Base-by-base conservation (phyloP, 225 moss, liverwort and hornwort genomes). In the Ulota crispa region DNA sequence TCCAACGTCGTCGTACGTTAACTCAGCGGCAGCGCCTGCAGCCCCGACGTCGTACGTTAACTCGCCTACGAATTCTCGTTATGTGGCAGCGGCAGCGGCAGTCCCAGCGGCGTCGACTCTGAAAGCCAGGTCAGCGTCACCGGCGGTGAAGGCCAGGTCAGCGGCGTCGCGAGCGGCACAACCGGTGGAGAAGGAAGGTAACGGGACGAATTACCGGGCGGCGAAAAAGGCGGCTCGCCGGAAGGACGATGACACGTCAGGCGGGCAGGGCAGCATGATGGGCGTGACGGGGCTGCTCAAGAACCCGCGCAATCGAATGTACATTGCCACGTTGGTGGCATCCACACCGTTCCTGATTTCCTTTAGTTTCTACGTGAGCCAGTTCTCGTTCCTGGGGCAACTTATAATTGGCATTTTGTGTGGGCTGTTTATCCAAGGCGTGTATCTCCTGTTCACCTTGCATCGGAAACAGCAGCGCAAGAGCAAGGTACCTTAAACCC, bases 391-490 rank as follows among this genome's bases (percentile, higher is more conserved):
- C 37, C 15, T 0, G 16, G 80, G 78, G 18, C 96, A 96, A 78
- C 82, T 91, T 23, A 1, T 89, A 0, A 78, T 96, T 1, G 96
- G 96, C n/a, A 11, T 75, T 3, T 4, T 77, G 6, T 70, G 91
- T 20, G 96, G 96, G 32, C 4, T 96, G 36, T 53, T 84, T 53
- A 79, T 79, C 3, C 85, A 88, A 82, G 89, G 85, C 7, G 83
- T 89, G 27, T 94, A 77, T 54, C 75, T 88, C 30, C 65, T 94
- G 39, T 91, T 85, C 59, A 30, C 66, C 36, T 8, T 90, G 60
- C 92, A 96, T 52, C 96, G 94, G 60, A 91, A 72, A 30, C 50
- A 89, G 12, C 85, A 78, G 23, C 94, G 96, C 67, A 93, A 91
- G 76, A 84, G 77, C 26, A 91, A 89, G 94, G 96, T 96, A 66